Base-by-base conservation (phyloP, 1,284 basidiomycete species). In the Retiboletus flavoniger region DNA sequence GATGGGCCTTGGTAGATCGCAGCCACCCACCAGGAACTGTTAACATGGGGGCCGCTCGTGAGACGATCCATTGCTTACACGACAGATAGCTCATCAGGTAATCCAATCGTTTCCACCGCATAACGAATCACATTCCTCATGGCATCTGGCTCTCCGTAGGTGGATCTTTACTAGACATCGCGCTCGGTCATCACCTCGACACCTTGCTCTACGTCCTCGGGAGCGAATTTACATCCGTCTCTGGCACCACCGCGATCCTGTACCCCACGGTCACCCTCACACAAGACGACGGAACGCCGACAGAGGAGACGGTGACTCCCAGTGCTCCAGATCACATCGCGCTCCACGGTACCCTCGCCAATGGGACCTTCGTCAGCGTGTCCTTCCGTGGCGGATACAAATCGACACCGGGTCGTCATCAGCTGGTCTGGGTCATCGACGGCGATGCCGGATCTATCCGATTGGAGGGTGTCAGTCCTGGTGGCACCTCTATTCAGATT, bases 401-500 rank as follows among this genome's bases (percentile, higher is more conserved):
- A 21, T 60, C 55, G 3, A 60, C 58, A 0, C 59, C 58, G 3
- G 58, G 58, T 3, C 58, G 59, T 16, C 55, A 58, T 14, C 54
- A 47, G 7, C 45, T 60, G 10, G 14, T 60, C 28, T 60, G 59
- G 58, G 35, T 50, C 11, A 61, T 60, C 46, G 45, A 61, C 11
- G 58, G 58, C 35, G 58, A 60, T 3, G 14, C 44, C 1, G 59
- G 59, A 5, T 61, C 58, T 8, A 51, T 60, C 31, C 51, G 60
- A 13, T 10, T 62, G 16, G 49, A 57, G 6, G 54, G 46, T 42
- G 36, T 24, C 28, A 51, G 41, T 11, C 44, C 50, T 1, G 56
- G 48, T 4, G 46, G 45, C 3, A 14, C 26, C 10, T 42, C 38
- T 35, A 10, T 58, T 16, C 59, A 60, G 14, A 28, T 60, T 48